Percentiles rank a stretch among this genome's conserved stretches.
These are phyloP conservation scores for Monosporascus sp. DNA, from an alignment of 2,329 filamentous ascomycete genomes.

Conservation along the genomic window DNA sequence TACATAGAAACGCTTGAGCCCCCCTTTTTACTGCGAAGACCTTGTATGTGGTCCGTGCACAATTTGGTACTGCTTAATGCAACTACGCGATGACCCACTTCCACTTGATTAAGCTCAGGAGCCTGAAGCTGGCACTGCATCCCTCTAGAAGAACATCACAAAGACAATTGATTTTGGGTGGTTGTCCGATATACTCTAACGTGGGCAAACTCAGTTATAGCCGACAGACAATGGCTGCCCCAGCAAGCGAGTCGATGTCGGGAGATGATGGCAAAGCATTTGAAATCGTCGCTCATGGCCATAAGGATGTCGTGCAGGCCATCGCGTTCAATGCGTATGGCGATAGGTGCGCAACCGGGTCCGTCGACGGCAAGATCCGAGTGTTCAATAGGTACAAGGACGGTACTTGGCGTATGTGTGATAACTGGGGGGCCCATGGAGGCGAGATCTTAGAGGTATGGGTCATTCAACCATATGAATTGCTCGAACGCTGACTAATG, in stretches of 20 bases:
- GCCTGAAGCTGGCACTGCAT: too few species aligned
- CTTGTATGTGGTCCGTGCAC: too few species aligned
- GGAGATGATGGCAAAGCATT: conserved; percentile 44
- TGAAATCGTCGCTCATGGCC: conserved; percentile 65
- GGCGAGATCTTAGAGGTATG: conserved; percentile 82
- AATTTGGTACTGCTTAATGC: too few species aligned
- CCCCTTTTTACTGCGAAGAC: too few species aligned
- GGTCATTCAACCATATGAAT: conserved; percentile 8
- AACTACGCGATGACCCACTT: too few species aligned
- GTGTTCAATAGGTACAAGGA: conserved; percentile 83
- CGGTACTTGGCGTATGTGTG: conserved; percentile 71
- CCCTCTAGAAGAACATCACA: too few species aligned
- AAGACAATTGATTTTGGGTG: too few species aligned
- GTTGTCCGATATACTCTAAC: too few species aligned
- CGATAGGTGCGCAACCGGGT: conserved; percentile 84
- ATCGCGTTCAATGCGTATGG: conserved; percentile 91
- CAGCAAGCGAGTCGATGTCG: neutral
- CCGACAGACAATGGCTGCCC: neutral
- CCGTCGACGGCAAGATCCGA: conserved; percentile 86
- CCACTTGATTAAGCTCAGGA: too few species aligned
- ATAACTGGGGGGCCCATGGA: conserved; percentile 86
- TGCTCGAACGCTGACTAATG: conserved; percentile 1
- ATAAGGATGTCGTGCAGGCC: conserved; percentile 75
- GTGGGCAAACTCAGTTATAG: too few species aligned
- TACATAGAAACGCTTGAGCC: too few species aligned